Base-by-base conservation (phyloP, 2,329 filamentous ascomycete species). In the Microdochium trichocladiopsis region DNA sequence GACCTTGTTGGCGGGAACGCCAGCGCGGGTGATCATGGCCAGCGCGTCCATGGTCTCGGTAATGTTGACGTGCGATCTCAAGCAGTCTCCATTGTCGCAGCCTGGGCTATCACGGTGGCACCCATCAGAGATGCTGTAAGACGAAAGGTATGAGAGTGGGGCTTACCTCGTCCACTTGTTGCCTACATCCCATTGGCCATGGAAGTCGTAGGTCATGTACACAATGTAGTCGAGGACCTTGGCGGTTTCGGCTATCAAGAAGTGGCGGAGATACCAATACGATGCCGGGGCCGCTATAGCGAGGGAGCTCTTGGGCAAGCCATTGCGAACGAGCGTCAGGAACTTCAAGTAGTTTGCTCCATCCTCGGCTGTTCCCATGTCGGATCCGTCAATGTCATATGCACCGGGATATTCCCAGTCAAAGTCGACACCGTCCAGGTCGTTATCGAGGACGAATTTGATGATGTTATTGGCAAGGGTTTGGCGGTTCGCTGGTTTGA, bases 61-160 rank as follows among this genome's bases (percentile, higher is more conserved):
- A 45, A 62, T 50, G 58, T 74, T 73, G 54, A 72, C 59, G 54
- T 72, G 69, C 0, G 60, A 65, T 1, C 68, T 65, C 1, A 73
- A 60, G 48, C 72, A 66, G 37, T 60, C 61, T 1, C 63, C 63
- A 4, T n/a, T 21, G 4, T 28, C 16, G 23, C 51, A 53, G 2
- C 51, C 47, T 9, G 23, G 11, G 14, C 45, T 18, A 37, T n/a
- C 5, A 37, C 4, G 18, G 14, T n/a, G 33, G 4, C 5, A 16
- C 18, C 18, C 14, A n/a, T 37, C 6, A 37, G 18, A 4, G 33
- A 37, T 4, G 6, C 33, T 16, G 6, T 37, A n/a, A 37, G 14
- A n/a, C 33, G 33, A 9, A n/a, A n/a, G n/a, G n/a, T n/a, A n/a
- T n/a, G n/a, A n/a, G n/a, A n/a, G n/a, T n/a, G n/a, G n/a, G n/a